Base-by-base conservation (phyloP, 2,329 filamentous ascomycete species). In the Neofusicoccum parvum region DNA sequence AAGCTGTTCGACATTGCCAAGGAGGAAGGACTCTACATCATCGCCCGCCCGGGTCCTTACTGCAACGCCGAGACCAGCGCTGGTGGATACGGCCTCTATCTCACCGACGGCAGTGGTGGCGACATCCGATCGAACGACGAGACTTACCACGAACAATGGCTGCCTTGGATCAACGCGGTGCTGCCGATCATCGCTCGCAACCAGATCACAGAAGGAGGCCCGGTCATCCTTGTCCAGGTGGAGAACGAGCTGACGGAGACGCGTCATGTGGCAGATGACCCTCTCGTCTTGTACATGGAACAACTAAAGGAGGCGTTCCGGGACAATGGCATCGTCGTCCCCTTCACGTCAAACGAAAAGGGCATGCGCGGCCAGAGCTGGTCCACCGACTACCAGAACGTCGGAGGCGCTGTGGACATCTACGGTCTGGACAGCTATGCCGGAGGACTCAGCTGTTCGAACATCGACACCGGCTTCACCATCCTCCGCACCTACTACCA, bases 51-150 rank as follows among this genome's bases (percentile, higher is more conserved):
- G 0, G 87, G 87, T 0, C 86, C 86, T 0, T 90, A 89, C 65
- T 82, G 87, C 65, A 90, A 89, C 67, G 87, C 87, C 1, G 88
- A 89, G 71, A 81, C 86, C 3, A 88, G 85, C 67, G 86, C 83
- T 0, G 87, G 88, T 37, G 87, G 87, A 0, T 86, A 88, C 65
- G 86, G 87, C 0, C 76, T 87, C 1, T 90, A 87, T 86, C 73
- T 87, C 5, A 88, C 86, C 0, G 88, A 87, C 0, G 87, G 86
- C 49, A 85, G 79, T 32, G 86, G 86, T 58, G 86, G 86, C 2
- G 70, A 73, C 20, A 74, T 87, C 15, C 78, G 86, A 37, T 79
- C 86, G 64, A 81, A 87, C 46, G 81, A 88, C 66, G 72, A 80
- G 4, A 77, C 80, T 53, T 87, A 83, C 71, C 85, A 82, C 1